These are phyloP conservation scores for Alternaria metachromatica DNA, from an alignment of 2,329 filamentous ascomycete species.

Conservation along the genomic window DNA sequence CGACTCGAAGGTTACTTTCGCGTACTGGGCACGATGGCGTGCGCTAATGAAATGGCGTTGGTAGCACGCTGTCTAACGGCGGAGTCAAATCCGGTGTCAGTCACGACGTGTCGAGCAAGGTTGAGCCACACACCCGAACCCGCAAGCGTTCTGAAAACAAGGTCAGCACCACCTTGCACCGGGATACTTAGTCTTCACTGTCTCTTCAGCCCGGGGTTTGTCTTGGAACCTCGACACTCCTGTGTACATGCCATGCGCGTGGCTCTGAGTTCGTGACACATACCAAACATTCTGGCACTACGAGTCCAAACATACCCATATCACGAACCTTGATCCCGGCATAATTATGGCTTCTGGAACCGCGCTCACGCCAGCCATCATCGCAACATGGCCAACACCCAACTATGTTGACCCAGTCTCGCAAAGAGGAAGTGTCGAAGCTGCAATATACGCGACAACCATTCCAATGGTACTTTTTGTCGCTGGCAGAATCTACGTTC, in stretches of 20 bases:
- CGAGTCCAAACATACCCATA: neutral
- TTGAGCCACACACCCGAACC: neutral
- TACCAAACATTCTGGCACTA: neutral
- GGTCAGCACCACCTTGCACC: neutral
- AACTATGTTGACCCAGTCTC: neutral
- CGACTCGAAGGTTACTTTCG: neutral
- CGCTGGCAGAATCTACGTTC: neutral
- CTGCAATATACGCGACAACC: neutral
- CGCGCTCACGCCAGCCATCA: neutral
- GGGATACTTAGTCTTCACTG: neutral
- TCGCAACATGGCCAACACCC: neutral
- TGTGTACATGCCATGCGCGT: neutral
- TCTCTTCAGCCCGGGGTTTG: neutral
- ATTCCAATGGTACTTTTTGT: neutral
- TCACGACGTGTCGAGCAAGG: neutral
- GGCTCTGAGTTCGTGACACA: neutral
- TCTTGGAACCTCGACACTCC: neutral
- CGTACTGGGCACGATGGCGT: neutral
- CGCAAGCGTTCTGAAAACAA: neutral
- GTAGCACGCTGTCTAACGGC: neutral
- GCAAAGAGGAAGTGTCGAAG: neutral
- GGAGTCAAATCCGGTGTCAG: neutral
- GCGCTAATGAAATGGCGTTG: neutral
- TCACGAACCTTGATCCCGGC: neutral
- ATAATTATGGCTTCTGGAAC: neutral